A percentile compares a stretch with the other conserved stretches of the same genome.
Evolutionary conservation across 176 grass and related monocot genomes (phyloP).

Genomic region (Musa itinerans): DNA sequence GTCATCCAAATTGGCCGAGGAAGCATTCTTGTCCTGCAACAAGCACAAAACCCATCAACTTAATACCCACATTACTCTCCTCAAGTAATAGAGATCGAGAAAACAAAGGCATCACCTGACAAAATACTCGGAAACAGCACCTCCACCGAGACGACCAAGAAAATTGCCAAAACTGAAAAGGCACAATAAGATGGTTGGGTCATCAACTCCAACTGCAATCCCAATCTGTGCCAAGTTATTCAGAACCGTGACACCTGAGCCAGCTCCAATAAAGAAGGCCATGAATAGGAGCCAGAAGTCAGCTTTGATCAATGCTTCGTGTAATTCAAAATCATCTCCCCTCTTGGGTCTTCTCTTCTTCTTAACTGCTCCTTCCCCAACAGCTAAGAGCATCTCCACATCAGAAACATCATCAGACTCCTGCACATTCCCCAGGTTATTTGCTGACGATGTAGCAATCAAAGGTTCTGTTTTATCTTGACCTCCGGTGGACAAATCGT

Average conservation of each 20-base stretch:
- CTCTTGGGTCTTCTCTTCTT: constrained; percentile 80
- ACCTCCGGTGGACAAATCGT: constrained; percentile 33
- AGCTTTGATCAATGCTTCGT: constrained; percentile 76
- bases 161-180: constrained; percentile 89
- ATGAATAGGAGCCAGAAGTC: constrained; percentile 86
- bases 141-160: constrained; percentile 58
- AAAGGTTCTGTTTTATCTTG: constrained; percentile 58
- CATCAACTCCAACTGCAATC: constrained; percentile 60
- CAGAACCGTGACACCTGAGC: constrained; percentile 78
- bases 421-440: constrained; percentile 21
- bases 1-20: constrained; percentile 6
- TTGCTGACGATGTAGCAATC: constrained; percentile 12
- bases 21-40: constrained; percentile 7
- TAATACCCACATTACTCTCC: too few relatives aligned
- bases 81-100: background rate
- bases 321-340: constrained; percentile 92
- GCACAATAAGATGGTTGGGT: constrained; percentile 71
- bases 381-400: constrained; percentile 79
- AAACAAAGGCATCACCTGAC: constrained; percentile 48
- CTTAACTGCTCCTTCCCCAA: constrained; percentile 85
- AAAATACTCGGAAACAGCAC: constrained; percentile 75
- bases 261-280: constrained; percentile 79
- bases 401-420: constrained; percentile 58
- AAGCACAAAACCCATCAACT: background rate
- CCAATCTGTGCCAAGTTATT: constrained; percentile 93